Percentiles rank a stretch among this genome's conserved stretches.
These are phyloP conservation scores for Saccharata proteae DNA, from an alignment of 2,329 filamentous ascomycete genomes.

Conservation along the genomic window DNA sequence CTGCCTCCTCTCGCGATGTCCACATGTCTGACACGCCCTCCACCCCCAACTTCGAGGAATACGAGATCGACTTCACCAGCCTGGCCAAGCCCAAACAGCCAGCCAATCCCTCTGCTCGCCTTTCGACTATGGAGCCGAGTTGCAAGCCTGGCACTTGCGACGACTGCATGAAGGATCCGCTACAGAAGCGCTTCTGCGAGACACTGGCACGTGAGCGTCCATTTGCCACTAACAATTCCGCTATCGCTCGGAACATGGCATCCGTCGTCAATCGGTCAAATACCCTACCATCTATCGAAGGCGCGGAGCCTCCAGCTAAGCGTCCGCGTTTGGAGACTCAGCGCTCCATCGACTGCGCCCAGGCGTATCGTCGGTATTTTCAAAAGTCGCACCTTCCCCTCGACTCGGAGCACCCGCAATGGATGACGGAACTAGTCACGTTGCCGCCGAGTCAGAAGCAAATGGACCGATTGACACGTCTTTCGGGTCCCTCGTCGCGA, in stretches of 20 bases:
- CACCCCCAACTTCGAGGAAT: conserved; percentile 12
- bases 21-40: conserved; percentile 10
- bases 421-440: conserved; percentile 9
- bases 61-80: conserved; percentile 24
- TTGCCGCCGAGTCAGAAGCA: conserved; percentile 5
- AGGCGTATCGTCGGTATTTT: conserved; percentile 8
- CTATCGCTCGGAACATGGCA: conserved; percentile 1
- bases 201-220: conserved; percentile 8
- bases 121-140: conserved; percentile 7
- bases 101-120: conserved; percentile 1
- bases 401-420: conserved; percentile 7
- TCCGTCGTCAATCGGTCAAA: no score
- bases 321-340: conserved; percentile 3
- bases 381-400: conserved; percentile 7
- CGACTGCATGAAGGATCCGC: conserved; percentile 22
- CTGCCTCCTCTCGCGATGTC: no score
- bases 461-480: conserved; percentile 5
- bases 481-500: conserved; percentile 1
- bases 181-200: conserved; percentile 13
- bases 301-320: no score
- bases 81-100: conserved; percentile 7
- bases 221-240: conserved; percentile 4
- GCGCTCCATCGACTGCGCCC: conserved; percentile 6
- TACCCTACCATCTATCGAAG: no score
- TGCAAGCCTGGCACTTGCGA: conserved; percentile 21